Conservation (phyloP, 2,329 filamentous ascomycete species). For the Stachybotrys echinatus region DNA sequence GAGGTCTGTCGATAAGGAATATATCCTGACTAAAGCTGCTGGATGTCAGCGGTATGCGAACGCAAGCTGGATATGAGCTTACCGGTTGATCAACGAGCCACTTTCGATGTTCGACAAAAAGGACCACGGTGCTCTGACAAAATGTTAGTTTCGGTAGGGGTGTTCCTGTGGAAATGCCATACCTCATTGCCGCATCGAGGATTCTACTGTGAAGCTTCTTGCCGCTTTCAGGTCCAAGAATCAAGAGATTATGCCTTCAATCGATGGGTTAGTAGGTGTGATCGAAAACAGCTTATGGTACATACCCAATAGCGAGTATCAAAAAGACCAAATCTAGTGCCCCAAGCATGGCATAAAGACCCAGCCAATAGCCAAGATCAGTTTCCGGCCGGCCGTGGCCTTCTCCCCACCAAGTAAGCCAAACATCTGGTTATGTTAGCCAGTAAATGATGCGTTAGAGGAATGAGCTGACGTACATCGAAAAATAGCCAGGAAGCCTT, state of each 20-base stretch:
- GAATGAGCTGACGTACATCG: conserved; percentile 12
- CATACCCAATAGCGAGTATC: conserved; percentile 20
- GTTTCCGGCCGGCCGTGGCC: conserved; percentile 15
- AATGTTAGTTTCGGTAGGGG: background rate
- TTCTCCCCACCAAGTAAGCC: conserved; percentile 25
- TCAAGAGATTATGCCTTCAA: conserved; percentile 16
- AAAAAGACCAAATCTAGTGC: conserved; percentile 15
- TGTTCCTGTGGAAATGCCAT: no score
- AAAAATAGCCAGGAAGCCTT: conserved; percentile 14
- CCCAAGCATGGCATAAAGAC: conserved; percentile 18
- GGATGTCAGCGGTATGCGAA: no score
- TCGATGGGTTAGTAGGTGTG: no score
- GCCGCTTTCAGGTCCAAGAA: conserved; percentile 18
- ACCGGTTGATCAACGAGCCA: conserved; percentile 21
- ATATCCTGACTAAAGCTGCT: conserved; percentile 38
- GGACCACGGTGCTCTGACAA: conserved; percentile 16
- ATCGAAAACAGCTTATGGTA: no score
- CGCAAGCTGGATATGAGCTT: no score
- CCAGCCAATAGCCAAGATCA: conserved; percentile 23
- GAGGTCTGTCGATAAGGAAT: conserved; percentile 31
- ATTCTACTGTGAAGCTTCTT: conserved; percentile 16
- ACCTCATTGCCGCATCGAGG: conserved; percentile 18
- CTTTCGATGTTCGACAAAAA: conserved; percentile 20
- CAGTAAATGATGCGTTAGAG: background rate
- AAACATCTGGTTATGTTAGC: conserved; percentile 14